Evolutionary conservation across 2,329 filamentous ascomycete species (phyloP).

Genomic region (Epichloe brachyelytri): DNA sequence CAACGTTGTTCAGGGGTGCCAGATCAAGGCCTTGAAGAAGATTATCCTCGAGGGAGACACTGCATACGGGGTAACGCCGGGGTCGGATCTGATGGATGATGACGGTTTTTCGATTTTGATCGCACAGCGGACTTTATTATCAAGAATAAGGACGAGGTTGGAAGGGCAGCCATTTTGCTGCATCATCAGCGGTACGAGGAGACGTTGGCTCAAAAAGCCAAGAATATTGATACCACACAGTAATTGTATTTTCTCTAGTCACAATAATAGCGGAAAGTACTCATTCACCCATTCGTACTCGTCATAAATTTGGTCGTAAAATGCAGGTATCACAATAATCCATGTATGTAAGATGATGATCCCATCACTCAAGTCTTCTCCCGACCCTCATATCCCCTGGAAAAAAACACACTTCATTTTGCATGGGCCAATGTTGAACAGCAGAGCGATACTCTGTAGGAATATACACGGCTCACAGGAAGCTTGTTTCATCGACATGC

Average conservation of each 20-base stretch:
- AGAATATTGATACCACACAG: not conserved
- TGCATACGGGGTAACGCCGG: constrained; percentile 22
- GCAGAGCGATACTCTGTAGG: too few relatives aligned
- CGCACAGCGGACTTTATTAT: constrained; percentile 29
- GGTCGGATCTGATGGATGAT: constrained; percentile 16
- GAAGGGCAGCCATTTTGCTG: constrained; percentile 18
- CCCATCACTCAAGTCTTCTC: too few relatives aligned
- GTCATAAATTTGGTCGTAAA: not conserved
- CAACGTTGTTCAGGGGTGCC: not conserved
- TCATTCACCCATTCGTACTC: not conserved
- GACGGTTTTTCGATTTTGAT: constrained; percentile 31
- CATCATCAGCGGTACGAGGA: constrained; percentile 11
- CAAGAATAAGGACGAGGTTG: constrained; percentile 25
- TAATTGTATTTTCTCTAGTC: not conserved
- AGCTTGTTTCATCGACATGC: too few relatives aligned
- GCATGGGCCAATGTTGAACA: too few relatives aligned
- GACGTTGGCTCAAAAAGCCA: not conserved
- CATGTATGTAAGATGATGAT: not conserved
- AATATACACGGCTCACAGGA: too few relatives aligned
- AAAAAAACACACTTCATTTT: too few relatives aligned
- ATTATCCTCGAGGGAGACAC: constrained; percentile 34
- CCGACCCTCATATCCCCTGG: too few relatives aligned
- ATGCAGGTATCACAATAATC: not conserved
- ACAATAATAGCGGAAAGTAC: too few relatives aligned
- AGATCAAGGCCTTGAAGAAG: constrained; percentile 31